A percentile compares a stretch with the other conserved stretches of the same genome.
Conservation (phyloP, 345 rosid genomes). For the Reutealis trisperma region DNA sequence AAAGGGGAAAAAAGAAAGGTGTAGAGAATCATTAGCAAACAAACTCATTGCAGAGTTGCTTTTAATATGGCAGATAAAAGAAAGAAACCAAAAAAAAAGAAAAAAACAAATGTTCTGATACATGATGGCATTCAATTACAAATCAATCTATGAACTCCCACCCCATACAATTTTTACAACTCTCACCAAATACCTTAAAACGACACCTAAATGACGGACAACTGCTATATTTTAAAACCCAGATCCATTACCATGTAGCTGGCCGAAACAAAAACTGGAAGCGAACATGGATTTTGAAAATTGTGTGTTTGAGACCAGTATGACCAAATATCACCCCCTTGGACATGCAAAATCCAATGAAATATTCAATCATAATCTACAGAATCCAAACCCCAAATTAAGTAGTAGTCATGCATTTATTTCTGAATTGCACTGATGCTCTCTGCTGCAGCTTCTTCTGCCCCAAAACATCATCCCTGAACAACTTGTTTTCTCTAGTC, state of each 20-base stretch:
- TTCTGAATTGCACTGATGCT: slow-evolving; percentile 96
- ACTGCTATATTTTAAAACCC: slow-evolving; percentile 20
- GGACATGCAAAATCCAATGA: neutral
- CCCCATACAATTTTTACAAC: slow-evolving; percentile 30
- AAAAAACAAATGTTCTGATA: neutral
- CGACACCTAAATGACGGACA: slow-evolving; percentile 9
- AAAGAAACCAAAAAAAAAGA: too few relatives aligned
- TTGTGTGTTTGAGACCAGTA: neutral
- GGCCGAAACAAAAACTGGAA: slow-evolving; percentile 25
- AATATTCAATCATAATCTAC: neutral
- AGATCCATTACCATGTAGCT: slow-evolving; percentile 28
- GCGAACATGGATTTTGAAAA: slow-evolving; percentile 33
- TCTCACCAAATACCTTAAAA: slow-evolving; percentile 15
- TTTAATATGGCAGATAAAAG: too few relatives aligned
- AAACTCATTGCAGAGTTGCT: neutral
- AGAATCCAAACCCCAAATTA: neutral
- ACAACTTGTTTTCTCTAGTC: slow-evolving; percentile 82
- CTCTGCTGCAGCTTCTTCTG: slow-evolving; percentile 98
- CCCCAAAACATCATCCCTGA: slow-evolving; percentile 99
- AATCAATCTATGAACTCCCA: slow-evolving; percentile 7
- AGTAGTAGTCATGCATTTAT: slow-evolving; percentile 63
- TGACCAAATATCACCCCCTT: slow-evolving; percentile 3
- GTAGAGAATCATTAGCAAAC: slow-evolving; percentile 7
- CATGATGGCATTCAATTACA: slow-evolving; percentile 17
- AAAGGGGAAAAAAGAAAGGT: neutral